Conservation (phyloP, 2,329 filamentous ascomycete genomes). For the Ophiobolus disseminans region DNA sequence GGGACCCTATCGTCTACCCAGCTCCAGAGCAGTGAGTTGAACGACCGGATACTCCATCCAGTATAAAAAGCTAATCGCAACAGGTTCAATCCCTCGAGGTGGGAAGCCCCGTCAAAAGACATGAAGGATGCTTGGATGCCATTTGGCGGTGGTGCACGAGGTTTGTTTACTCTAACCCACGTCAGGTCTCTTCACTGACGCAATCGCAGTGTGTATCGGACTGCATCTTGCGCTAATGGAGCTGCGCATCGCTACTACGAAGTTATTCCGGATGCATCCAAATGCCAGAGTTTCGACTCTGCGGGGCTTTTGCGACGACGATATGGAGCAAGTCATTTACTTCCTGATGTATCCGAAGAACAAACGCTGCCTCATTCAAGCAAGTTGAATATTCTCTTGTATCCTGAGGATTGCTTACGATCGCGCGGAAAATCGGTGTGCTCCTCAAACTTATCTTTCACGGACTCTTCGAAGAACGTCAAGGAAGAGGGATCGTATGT, state of each 20-base stretch:
- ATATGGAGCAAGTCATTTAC: no score
- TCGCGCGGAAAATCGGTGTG: no score
- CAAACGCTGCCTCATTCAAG: no score
- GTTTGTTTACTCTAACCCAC: no score
- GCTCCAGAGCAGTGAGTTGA: slow-evolving; percentile 14
- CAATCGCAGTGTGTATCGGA: slow-evolving; percentile 20
- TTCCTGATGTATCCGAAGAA: no score
- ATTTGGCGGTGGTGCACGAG: slow-evolving; percentile 12
- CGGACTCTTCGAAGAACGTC: no score
- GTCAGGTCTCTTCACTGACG: background rate
- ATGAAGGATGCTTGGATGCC: slow-evolving; percentile 18
- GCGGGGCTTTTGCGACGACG: no score
- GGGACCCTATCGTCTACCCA: slow-evolving; percentile 11
- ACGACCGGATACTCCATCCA: background rate
- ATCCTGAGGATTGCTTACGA: no score
- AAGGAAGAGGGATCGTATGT: no score
- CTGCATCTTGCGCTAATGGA: slow-evolving; percentile 28
- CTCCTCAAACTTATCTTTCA: no score
- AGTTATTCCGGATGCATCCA: slow-evolving; percentile 23
- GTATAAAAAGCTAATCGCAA: background rate
- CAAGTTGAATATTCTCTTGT: no score
- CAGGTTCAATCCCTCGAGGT: slow-evolving; percentile 17
- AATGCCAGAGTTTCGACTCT: slow-evolving; percentile 13
- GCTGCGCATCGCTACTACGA: slow-evolving; percentile 15
- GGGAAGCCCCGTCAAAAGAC: slow-evolving; percentile 5